A percentile compares a stretch with the other conserved stretches of the same genome.
Conservation (phyloP, 768 basidiomycete species). For the Mycena albidolilacea region DNA sequence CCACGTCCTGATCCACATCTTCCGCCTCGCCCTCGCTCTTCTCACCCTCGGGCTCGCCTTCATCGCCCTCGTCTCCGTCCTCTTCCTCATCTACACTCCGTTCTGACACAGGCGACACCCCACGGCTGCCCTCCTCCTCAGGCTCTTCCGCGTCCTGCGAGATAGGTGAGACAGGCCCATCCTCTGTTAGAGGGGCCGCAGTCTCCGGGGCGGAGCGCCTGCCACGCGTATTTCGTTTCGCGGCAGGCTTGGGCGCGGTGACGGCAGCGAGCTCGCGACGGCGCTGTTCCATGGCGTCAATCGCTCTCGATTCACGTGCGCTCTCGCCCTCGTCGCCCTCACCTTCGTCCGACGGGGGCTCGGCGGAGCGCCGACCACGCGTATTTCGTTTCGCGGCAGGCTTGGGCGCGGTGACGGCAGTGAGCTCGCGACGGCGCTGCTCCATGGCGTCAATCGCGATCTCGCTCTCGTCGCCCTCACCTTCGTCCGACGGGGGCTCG, state of each 20-base stretch:
- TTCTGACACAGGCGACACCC: constrained; percentile 33
- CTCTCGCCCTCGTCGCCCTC: constrained; percentile 51
- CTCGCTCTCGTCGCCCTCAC: constrained; percentile 51
- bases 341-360: constrained; percentile 47
- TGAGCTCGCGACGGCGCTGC: constrained; percentile 21
- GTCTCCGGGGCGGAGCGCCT: constrained; percentile 2
- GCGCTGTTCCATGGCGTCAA: constrained; percentile 19
- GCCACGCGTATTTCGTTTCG: constrained; percentile 30
- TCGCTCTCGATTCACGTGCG: constrained; percentile 25
- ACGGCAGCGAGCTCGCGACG: constrained; percentile 27
- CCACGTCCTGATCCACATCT: constrained; percentile 35
- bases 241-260: constrained; percentile 37
- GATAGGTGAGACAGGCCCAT: constrained; percentile 35
- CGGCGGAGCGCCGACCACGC: constrained; percentile 22
- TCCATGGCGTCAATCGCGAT: constrained; percentile 22
- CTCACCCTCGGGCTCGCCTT: constrained; percentile 37
- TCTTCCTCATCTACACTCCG: constrained; percentile 48
- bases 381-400: constrained; percentile 33
- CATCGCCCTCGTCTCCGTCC: constrained; percentile 37
- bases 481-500: constrained; percentile 43
- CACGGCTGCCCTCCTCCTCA: constrained; percentile 37
- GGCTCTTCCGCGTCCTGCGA: constrained; percentile 40
- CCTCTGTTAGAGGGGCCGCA: constrained; percentile 9
- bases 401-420: constrained; percentile 36
- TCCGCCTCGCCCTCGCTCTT: constrained; percentile 42